A percentile compares a stretch with the other conserved stretches of the same genome.
Evolutionary conservation across 139 green algal genomes (phyloP).

Genomic region (Picochlorum sp.): DNA sequence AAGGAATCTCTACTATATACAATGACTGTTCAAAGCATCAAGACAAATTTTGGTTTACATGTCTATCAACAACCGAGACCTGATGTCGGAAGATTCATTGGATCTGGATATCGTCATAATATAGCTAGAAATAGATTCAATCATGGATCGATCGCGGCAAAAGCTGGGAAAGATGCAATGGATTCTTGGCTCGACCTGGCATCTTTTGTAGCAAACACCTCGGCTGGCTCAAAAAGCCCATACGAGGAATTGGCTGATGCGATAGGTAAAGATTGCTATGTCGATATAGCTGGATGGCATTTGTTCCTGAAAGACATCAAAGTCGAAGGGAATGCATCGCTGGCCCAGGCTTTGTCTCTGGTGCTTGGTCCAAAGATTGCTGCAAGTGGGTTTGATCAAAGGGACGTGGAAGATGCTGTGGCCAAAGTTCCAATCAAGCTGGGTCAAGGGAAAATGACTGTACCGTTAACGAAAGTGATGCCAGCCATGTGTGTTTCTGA

Average conservation of each 20-base stretch:
- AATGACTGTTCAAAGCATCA: too few species aligned
- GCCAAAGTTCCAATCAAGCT: constrained; percentile 20
- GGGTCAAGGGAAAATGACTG: constrained; percentile 12
- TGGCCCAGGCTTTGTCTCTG: constrained; percentile 13
- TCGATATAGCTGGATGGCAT: constrained; percentile 26
- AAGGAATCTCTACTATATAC: too few species aligned
- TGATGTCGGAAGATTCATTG: too few species aligned
- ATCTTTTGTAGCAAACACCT: constrained; percentile 9
- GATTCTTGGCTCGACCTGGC: constrained; percentile 19
- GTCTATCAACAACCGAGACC: too few species aligned
- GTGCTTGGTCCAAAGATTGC: constrained; percentile 11
- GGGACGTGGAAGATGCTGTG: neutral
- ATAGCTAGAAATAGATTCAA: neutral
- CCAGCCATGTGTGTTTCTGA: constrained; percentile 10
- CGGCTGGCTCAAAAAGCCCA: neutral
- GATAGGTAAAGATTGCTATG: constrained; percentile 8
- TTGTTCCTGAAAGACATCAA: constrained; percentile 22
- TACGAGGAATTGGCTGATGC: constrained; percentile 18
- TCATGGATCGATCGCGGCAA: neutral
- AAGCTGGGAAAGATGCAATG: neutral
- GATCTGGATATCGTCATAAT: too few species aligned
- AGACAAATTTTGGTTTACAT: too few species aligned
- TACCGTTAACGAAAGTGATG: constrained; percentile 10
- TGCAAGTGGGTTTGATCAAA: neutral
- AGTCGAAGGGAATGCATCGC: constrained; percentile 1